Percentiles rank a stretch among this genome's conserved stretches.
Conservation (phyloP, 371 early-diverging fungal genomes). For the Mucor circinelloides region DNA sequence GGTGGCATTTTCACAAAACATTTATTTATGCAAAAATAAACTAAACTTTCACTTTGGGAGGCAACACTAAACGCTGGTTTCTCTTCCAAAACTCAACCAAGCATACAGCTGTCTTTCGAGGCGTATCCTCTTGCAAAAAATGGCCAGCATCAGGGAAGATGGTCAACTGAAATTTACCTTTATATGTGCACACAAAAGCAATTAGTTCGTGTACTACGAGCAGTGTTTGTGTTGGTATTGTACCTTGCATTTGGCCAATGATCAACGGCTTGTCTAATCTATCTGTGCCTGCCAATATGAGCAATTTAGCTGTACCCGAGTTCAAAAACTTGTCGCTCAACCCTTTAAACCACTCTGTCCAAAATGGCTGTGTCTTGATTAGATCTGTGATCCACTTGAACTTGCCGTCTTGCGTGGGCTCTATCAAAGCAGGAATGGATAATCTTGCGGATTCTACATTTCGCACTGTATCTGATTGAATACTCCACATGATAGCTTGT, state of each 20-base stretch:
- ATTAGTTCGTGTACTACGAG: neutral
- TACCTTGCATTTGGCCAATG: conserved; percentile 97
- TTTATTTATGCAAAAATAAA: neutral
- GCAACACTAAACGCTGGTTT: conserved; percentile 72
- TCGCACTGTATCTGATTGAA: conserved; percentile 64
- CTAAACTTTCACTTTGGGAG: conserved; percentile 45
- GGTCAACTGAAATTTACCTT: conserved; percentile 84
- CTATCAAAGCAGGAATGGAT: conserved; percentile 72
- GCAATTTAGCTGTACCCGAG: conserved; percentile 72
- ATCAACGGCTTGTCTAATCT: conserved; percentile 89
- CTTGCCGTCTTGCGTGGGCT: conserved; percentile 11
- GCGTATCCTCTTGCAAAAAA: conserved; percentile 89
- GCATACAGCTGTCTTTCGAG: conserved; percentile 68
- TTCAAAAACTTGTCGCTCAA: conserved; percentile 81
- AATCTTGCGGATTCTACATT: conserved; percentile 75
- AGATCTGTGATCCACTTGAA: conserved; percentile 80
- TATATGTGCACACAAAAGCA: neutral
- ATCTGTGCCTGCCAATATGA: conserved; percentile 91
- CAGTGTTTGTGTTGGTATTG: neutral
- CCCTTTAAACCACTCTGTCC: conserved; percentile 89
- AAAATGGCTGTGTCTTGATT: conserved; percentile 68
- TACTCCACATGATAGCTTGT: conserved; percentile 77
- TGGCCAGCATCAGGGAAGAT: conserved; percentile 88
- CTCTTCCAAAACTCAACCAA: conserved; percentile 83
- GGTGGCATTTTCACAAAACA: too few relatives aligned